Evolutionary conservation across 2,329 filamentous ascomycete species (phyloP), one percentile per base, ranked within the genome.

Genomic region (Fusarium euwallaceae): DNA sequence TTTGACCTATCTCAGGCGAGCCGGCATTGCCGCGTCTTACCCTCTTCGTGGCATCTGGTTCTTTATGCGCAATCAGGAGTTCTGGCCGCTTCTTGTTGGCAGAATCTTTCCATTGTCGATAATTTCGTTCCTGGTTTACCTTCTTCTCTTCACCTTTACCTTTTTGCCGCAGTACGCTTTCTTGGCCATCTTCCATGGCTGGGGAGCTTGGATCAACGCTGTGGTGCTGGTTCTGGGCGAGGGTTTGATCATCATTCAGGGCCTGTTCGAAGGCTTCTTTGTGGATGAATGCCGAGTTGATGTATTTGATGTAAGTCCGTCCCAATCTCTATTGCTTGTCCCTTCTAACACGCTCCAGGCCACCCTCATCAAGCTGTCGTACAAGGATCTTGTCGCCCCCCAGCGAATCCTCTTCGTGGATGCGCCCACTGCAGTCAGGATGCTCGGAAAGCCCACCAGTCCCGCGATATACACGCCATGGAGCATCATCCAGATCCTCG

Each of bases 121-220:
- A 16, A 92, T 98, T 14, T 98, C 95, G 0, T 86, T 92, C 16
- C 90, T 97, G 64, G 93, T 98, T 16, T 94, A 98, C 72, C 86
- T 92, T n/a, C 87, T 97, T 22, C 90, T 98, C 22, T 98, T 98
- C 83, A 87, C 94, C 14, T 97, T 97, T 83, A 88, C 94, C 1
- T 98, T 97, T 77, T 84, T 98, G 4, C 96, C 96, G 0, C 94
- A 98, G 81, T 95, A 95, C 66, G 94, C 94, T 2, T 94, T 99
- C 78, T 89, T 99, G 24, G 92, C 93, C 17, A 90, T 98, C 76
- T 98, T 98, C 82, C 95, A 98, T 78, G 93, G 93, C 24, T 89
- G 91, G 69, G 92, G 92, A 34, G 97, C 97, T n/a, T 97, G 95
- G 94, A 84, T 98, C 67, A 98, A 95, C 78, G 95, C 93, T 4